These are phyloP conservation scores for Fusarium transvaalense DNA, from an alignment of 2,329 filamentous ascomycete species.

Conservation along the genomic window DNA sequence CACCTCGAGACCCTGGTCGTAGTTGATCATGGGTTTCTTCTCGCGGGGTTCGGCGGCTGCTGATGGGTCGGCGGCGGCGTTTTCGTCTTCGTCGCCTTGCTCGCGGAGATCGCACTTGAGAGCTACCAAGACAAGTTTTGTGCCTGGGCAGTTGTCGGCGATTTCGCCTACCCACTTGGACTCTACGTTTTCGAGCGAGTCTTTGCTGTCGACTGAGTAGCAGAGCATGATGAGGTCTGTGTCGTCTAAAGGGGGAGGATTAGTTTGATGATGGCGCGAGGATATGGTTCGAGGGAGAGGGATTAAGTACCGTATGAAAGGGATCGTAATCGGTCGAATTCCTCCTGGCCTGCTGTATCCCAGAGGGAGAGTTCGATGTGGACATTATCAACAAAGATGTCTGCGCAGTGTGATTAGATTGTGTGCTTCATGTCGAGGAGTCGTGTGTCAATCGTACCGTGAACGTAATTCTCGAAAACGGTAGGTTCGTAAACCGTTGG, in stretches of 20 bases:
- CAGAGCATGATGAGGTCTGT: constrained; percentile 99
- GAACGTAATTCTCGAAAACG: constrained; percentile 99
- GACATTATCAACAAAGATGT: constrained; percentile 97
- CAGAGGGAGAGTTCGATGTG: constrained; percentile 98
- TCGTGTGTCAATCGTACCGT: constrained; percentile 70
- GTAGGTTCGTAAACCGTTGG: constrained; percentile 98
- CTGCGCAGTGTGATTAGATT: constrained; percentile 59
- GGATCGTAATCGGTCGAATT: constrained; percentile 96
- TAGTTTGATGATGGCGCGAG: constrained; percentile 2
- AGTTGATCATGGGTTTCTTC: constrained; percentile 83
- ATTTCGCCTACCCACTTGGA: constrained; percentile 99
- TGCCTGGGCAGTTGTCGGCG: constrained; percentile 94
- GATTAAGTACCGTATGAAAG: constrained; percentile 81
- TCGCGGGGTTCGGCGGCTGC: constrained; percentile 57
- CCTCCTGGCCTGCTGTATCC: constrained; percentile 98
- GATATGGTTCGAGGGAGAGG: background rate
- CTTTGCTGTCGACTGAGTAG: constrained; percentile 95
- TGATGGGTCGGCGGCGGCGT: constrained; percentile 50
- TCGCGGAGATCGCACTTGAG: constrained; percentile 97
- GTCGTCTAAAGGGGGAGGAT: constrained; percentile 66
- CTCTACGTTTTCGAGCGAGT: constrained; percentile 97
- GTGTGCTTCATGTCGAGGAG: background rate
- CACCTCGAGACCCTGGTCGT: constrained; percentile 91
- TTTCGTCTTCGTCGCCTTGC: constrained; percentile 77
- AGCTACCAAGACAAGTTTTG: constrained; percentile 94